These are phyloP conservation scores for Coprinopsis strossmayeri DNA, from an alignment of 768 basidiomycete genomes.

Conservation along the genomic window DNA sequence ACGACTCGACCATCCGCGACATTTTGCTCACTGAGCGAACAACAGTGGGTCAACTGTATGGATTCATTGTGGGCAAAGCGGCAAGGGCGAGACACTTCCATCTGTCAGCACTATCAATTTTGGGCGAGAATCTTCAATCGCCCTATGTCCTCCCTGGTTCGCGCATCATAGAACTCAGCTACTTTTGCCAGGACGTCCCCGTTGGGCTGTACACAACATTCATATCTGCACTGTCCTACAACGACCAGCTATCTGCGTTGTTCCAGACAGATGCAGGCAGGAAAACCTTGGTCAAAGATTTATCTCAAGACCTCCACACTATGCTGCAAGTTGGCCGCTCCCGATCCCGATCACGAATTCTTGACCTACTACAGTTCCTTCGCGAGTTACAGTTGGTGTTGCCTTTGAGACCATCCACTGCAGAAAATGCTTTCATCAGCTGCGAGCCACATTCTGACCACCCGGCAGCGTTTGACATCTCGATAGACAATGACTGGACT, in stretches of 20 bases:
- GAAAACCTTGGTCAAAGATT: slow-evolving; percentile 41
- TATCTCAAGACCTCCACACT: slow-evolving; percentile 44
- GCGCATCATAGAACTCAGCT: slow-evolving; percentile 52
- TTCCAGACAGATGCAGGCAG: slow-evolving; percentile 43
- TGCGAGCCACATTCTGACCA: slow-evolving; percentile 37
- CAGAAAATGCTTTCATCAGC: slow-evolving; percentile 34
- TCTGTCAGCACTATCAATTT: slow-evolving; percentile 39
- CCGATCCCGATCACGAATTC: slow-evolving; percentile 50
- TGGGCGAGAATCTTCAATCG: slow-evolving; percentile 34
- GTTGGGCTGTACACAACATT: slow-evolving; percentile 59
- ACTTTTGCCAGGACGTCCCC: slow-evolving; percentile 60
- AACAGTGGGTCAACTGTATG: slow-evolving; percentile 68
- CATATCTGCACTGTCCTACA: slow-evolving; percentile 48
- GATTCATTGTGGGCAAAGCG: slow-evolving; percentile 63
- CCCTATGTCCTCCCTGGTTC: slow-evolving; percentile 40
- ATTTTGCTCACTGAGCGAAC: slow-evolving; percentile 64
- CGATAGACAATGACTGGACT: slow-evolving; percentile 37
- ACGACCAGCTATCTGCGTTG: slow-evolving; percentile 49
- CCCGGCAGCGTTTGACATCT: slow-evolving; percentile 40
- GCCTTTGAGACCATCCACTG: slow-evolving; percentile 45
- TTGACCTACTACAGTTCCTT: slow-evolving; percentile 58
- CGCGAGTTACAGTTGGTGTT: slow-evolving; percentile 49
- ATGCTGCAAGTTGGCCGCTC: slow-evolving; percentile 54
- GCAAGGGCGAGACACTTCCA: slow-evolving; percentile 63
- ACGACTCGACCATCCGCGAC: slow-evolving; percentile 50